phyloP scores from a whole-genome alignment of 768 basidiomycete genomes.

The Macrolepiota fuliginosa region DNA sequence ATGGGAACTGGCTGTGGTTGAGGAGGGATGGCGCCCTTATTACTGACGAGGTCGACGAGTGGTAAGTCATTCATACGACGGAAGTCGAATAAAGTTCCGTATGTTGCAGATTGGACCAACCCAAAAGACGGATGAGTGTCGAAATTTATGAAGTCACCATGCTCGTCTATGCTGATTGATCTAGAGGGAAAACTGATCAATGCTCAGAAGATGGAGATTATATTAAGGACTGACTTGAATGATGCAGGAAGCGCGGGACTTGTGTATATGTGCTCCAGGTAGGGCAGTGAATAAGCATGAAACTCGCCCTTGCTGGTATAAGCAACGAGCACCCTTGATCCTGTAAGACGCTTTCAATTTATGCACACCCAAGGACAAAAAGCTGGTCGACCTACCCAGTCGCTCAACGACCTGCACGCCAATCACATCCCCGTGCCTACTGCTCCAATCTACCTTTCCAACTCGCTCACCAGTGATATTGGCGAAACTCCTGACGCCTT shows the following conservation, averaged over 20 bases:
- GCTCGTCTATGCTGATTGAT: constrained; percentile 41
- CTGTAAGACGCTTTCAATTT: constrained; percentile 22
- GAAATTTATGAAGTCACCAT: constrained; percentile 56
- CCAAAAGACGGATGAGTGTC: constrained; percentile 30
- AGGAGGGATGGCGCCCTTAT: constrained; percentile 42
- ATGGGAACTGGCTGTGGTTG: constrained; percentile 62
- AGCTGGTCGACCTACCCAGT: constrained; percentile 39
- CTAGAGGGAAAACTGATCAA: constrained; percentile 17
- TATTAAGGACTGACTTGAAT: constrained; percentile 27
- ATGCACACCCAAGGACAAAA: constrained; percentile 1
- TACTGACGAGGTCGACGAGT: constrained; percentile 47
- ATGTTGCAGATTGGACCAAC: constrained; percentile 35
- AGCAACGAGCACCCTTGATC: constrained; percentile 53
- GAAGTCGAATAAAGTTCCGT: constrained; percentile 60
- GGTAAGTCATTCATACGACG: constrained; percentile 49
- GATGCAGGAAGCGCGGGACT: constrained; percentile 32
- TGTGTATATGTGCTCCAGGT: constrained; percentile 55
- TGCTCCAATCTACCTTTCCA: constrained; percentile 63
- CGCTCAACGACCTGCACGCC: constrained; percentile 56
- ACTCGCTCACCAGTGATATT: constrained; percentile 67
- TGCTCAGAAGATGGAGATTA: background rate
- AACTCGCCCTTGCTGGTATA: constrained; percentile 49
- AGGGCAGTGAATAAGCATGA: constrained; percentile 61
- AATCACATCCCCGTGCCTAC: constrained; percentile 48
- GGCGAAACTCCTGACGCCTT: constrained; percentile 52